Conservation (phyloP, 768 basidiomycete species). For the Boletus eberwhitei region DNA sequence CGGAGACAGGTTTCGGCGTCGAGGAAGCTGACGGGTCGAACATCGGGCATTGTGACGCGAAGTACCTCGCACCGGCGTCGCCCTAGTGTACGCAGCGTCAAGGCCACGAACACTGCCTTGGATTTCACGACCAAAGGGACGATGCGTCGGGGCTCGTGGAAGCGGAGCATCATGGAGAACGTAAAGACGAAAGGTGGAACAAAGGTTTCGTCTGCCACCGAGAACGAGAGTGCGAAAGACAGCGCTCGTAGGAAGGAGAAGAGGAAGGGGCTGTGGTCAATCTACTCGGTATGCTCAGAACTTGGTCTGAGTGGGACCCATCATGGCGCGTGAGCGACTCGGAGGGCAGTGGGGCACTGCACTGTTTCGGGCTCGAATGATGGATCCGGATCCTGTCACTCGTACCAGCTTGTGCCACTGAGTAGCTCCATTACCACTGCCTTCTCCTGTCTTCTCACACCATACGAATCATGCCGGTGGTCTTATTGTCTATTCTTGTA, state of each 20-base stretch:
- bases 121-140: slow-evolving; percentile 16
- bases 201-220: slow-evolving; percentile 11
- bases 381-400: not conserved
- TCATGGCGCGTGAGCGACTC: slow-evolving; percentile 1
- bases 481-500: not conserved
- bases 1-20: slow-evolving; percentile 15
- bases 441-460: not conserved
- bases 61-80: slow-evolving; percentile 14
- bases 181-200: slow-evolving; percentile 6
- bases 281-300: slow-evolving; percentile 29
- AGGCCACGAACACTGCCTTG: slow-evolving; percentile 1
- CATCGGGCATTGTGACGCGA: not conserved
- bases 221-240: slow-evolving; percentile 11
- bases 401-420: too few species aligned
- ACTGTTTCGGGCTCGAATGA: not conserved
- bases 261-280: slow-evolving; percentile 27
- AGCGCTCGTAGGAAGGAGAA: slow-evolving; percentile 15
- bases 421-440: too few species aligned
- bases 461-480: not conserved
- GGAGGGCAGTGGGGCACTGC: too few species aligned
- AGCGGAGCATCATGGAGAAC: slow-evolving; percentile 21
- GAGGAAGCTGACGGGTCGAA: slow-evolving; percentile 5
- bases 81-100: slow-evolving; percentile 15
- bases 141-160: slow-evolving; percentile 27
- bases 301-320: slow-evolving; percentile 14